These are phyloP conservation scores for Ettlia oleoabundans DNA, from an alignment of 139 green algal genomes.

Conservation along the genomic window DNA sequence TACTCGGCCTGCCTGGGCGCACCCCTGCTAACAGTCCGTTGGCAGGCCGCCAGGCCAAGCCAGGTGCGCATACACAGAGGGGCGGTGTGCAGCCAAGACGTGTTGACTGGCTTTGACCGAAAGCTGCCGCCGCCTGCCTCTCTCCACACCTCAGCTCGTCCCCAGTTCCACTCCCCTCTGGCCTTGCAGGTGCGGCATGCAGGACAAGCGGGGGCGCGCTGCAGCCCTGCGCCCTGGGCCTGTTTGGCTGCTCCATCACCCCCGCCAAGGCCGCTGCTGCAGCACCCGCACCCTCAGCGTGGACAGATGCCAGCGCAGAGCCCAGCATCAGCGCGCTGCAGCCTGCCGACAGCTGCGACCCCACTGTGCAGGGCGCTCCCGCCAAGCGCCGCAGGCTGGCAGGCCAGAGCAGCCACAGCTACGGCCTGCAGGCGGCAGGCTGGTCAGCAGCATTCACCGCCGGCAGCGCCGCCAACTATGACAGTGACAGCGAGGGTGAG, in stretches of 20 bases:
- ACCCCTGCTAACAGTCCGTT: background rate
- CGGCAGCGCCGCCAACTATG: background rate
- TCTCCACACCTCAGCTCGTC: background rate
- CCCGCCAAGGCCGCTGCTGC: background rate
- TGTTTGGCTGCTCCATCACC: background rate
- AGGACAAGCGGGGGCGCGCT: background rate
- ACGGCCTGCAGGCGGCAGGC: background rate
- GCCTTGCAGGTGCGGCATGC: background rate
- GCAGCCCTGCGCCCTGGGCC: background rate
- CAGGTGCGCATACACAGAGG: no score
- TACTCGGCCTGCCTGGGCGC: background rate
- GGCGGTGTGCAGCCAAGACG: no score
- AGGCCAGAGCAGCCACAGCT: background rate
- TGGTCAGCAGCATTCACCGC: background rate
- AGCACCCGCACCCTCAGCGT: background rate
- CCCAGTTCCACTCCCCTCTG: background rate
- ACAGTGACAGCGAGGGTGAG: conserved; percentile 7
- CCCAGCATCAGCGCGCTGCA: background rate
- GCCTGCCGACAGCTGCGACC: background rate
- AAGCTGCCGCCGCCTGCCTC: background rate
- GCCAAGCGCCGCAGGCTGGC: background rate
- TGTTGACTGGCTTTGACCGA: background rate
- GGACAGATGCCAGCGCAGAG: conserved; percentile 1
- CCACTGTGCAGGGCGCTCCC: background rate
- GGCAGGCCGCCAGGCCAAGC: background rate